Conservation (phyloP, 495 filamentous ascomycete genomes). For the Aspergillus mulundensis region DNA sequence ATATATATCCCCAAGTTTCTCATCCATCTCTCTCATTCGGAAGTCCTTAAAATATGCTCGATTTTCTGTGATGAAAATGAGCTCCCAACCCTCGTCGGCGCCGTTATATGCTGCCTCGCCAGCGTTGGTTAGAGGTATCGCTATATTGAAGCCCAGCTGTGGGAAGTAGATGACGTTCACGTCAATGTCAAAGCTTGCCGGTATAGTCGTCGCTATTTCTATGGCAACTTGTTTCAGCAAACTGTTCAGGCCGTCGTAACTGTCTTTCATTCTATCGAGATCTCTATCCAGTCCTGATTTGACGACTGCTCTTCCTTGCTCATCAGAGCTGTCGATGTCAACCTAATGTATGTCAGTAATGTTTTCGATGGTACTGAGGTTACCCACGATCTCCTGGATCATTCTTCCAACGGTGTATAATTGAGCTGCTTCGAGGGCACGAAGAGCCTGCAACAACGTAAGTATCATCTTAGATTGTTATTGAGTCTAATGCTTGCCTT, state of each 20-base stretch:
- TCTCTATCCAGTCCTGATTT: constrained; percentile 66
- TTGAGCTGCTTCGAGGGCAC: constrained; percentile 43
- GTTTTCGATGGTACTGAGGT: too few species aligned
- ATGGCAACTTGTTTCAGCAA: constrained; percentile 65
- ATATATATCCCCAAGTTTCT: constrained; percentile 79
- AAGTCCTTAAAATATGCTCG: constrained; percentile 83
- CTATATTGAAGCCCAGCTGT: constrained; percentile 85
- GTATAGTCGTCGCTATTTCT: constrained; percentile 58
- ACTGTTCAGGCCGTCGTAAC: constrained; percentile 70
- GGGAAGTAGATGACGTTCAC: constrained; percentile 85
- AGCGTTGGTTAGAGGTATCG: constrained; percentile 59
- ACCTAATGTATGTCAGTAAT: constrained; percentile 43
- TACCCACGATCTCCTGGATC: constrained; percentile 60
- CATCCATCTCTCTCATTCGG: constrained; percentile 80
- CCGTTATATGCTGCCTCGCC: constrained; percentile 66
- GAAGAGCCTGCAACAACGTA: constrained; percentile 29
- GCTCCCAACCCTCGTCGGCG: constrained; percentile 62
- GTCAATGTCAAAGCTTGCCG: constrained; percentile 54
- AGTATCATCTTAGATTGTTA: too few species aligned
- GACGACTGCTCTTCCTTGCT: constrained; percentile 71
- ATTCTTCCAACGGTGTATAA: constrained; percentile 62
- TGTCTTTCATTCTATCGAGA: constrained; percentile 72
- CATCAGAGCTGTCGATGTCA: constrained; percentile 75
- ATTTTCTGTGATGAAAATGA: constrained; percentile 69
- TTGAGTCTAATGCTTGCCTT: constrained; percentile 44